Conservation (phyloP, 768 basidiomycete genomes). For the Podaxis sp. region DNA sequence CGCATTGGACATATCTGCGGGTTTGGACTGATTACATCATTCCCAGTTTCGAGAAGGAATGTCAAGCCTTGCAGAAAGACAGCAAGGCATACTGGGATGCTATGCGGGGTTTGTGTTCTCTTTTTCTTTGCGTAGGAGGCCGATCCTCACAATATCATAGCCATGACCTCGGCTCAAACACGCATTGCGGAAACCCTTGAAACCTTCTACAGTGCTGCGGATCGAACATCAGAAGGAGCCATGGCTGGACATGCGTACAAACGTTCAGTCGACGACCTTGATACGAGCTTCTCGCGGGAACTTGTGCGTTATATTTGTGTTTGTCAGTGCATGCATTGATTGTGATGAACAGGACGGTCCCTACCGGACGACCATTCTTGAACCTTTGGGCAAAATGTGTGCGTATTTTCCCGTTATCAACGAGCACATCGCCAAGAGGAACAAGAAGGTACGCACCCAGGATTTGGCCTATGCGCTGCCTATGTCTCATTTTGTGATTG, state of each 20-base stretch:
- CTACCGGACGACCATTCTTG: slow-evolving; percentile 91
- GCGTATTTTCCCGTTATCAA: slow-evolving; percentile 93
- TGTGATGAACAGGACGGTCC: slow-evolving; percentile 70
- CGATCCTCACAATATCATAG: slow-evolving; percentile 35
- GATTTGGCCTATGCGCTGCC: background rate
- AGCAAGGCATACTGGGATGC: slow-evolving; percentile 93
- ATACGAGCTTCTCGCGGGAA: slow-evolving; percentile 79
- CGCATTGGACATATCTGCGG: background rate
- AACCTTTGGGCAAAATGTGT: slow-evolving; percentile 96
- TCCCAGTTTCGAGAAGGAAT: slow-evolving; percentile 93
- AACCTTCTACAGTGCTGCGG: slow-evolving; percentile 85
- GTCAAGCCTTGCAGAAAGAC: slow-evolving; percentile 89
- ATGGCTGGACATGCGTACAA: slow-evolving; percentile 98
- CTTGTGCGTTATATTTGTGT: slow-evolving; percentile 55
- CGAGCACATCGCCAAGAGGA: slow-evolving; percentile 89
- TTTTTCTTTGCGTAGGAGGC: background rate
- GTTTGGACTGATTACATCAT: slow-evolving; percentile 8
- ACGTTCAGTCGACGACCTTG: slow-evolving; percentile 90
- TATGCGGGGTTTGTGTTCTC: slow-evolving; percentile 69
- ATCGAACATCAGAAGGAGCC: slow-evolving; percentile 84
- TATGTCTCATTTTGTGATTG: background rate
- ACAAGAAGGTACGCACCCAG: slow-evolving; percentile 76
- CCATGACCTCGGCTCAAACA: slow-evolving; percentile 92
- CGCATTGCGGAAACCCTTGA: slow-evolving; percentile 93
- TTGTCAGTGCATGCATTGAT: slow-evolving; percentile 1